Base-by-base conservation (phyloP, 1,284 basidiomycete genomes). In the Ceratobasidium theobromae region DNA sequence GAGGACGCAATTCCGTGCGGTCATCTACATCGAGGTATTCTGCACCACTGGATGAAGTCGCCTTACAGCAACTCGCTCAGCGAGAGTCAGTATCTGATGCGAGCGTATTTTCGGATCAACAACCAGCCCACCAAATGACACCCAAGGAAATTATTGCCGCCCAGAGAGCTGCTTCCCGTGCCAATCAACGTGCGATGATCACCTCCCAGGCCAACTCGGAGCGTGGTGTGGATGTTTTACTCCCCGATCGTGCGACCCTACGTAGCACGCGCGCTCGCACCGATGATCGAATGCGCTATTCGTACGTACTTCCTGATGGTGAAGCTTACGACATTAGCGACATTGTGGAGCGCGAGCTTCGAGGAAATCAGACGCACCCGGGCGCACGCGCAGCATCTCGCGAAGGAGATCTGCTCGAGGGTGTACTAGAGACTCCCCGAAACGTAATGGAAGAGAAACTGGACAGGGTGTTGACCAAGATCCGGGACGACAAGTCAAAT, bases 101-200 rank as follows among this genome's bases (percentile, higher is more conserved):
- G 40, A 71, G 55, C 28, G 46, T 48, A 18, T 23, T 30, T 27
- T 53, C 65, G 25, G 70, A 66, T 51, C 62, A 55, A 51, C 70
- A 70, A 38, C 54, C 53, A 9, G 49, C 51, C 71, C 81, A 82
- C 49, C 45, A 55, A 43, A 77, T 84, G 53, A 89, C 89, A 5
- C 83, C 87, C 45, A 89, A 91, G 71, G 93, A 96, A 71, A 89
- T 96, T 73, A 96, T 96, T 53, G 91, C 90, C n/a, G 92, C 92
- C 3, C 94, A 97, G 74, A 84, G 94, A 12, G 91, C 88, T 2
- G 89, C 88, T 0, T 87, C 84, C 3, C 82, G 91, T 25, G 94
- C 92, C 4, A 94, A 87, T 68, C 93, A 96, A 74, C 86, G 87
- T 6, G 91, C 93, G 0, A 87, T 96, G 45, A 80, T 96, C 8